Evolutionary conservation across 225 moss, liverwort and hornwort genomes (phyloP).

Genomic region (Antitrichia curtipendula): DNA sequence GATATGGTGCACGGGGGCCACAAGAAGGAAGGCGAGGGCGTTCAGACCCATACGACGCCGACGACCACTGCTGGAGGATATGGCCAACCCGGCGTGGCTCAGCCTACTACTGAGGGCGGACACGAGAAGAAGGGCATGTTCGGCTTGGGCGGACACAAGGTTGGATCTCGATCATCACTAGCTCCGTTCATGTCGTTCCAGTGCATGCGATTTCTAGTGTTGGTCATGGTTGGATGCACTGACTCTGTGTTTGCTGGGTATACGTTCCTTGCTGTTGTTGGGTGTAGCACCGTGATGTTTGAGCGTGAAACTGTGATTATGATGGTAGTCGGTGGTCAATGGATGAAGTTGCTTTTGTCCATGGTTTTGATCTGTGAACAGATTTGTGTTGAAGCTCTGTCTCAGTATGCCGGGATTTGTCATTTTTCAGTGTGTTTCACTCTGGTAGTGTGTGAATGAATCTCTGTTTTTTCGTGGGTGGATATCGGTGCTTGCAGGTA

Average conservation of each 20-base stretch:
- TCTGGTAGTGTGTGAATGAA: neutral
- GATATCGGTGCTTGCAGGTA: too few relatives aligned
- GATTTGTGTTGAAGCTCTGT: neutral
- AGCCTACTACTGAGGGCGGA: neutral
- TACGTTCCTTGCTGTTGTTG: neutral
- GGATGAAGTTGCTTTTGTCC: neutral
- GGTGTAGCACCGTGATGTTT: neutral
- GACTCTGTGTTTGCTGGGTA: neutral
- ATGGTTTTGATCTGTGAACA: neutral
- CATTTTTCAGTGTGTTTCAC: neutral
- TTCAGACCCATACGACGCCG: neutral
- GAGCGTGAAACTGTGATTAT: neutral
- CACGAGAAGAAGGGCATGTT: slow-evolving; percentile 24
- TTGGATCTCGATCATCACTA: neutral
- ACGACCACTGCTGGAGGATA: neutral
- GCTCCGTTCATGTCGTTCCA: neutral
- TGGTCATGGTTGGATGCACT: neutral
- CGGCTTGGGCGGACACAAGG: slow-evolving; percentile 11
- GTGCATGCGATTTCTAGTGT: neutral
- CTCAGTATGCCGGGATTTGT: too few relatives aligned
- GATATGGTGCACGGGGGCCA: slow-evolving; percentile 19
- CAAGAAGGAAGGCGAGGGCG: slow-evolving; percentile 17
- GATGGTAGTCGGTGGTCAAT: neutral
- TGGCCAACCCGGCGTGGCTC: neutral
- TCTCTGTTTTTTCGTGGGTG: too few relatives aligned